A percentile compares a stretch with the other conserved stretches of the same genome.
These are phyloP conservation scores for Lactarius hatsudake DNA, from an alignment of 768 basidiomycete genomes.

Conservation along the genomic window DNA sequence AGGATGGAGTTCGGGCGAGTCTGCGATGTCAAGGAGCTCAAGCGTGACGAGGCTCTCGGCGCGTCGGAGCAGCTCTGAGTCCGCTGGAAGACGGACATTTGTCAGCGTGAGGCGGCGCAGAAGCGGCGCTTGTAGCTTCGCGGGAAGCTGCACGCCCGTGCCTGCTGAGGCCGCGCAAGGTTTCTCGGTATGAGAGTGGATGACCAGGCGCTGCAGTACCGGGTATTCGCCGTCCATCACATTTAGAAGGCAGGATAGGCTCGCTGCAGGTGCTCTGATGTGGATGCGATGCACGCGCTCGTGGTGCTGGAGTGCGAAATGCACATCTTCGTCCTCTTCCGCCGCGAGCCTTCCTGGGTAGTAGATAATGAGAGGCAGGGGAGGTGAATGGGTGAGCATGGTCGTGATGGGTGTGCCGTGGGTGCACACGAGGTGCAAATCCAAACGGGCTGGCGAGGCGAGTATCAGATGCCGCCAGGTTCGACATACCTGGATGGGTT, in stretches of 20 bases:
- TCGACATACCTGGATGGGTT: not conserved
- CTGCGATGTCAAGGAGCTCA: not conserved
- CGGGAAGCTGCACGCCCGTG: not conserved
- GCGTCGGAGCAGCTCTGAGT: not conserved
- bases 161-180: not conserved
- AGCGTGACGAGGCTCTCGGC: not conserved
- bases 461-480: constrained; percentile 5
- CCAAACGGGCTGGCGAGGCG: not conserved
- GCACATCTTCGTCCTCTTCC: not conserved
- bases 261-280: not conserved
- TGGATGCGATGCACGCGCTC: constrained; percentile 14
- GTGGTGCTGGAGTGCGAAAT: not conserved
- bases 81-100: not conserved
- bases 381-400: constrained; percentile 7
- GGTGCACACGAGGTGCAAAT: constrained; percentile 8
- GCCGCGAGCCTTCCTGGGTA: not conserved
- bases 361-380: constrained; percentile 12
- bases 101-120: not conserved
- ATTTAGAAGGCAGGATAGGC: not conserved
- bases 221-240: constrained; percentile 9
- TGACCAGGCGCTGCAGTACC: not conserved
- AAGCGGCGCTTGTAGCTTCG: not conserved
- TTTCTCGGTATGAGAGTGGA: not conserved
- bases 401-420: not conserved
- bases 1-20: not conserved